Conservation (phyloP, 2,329 filamentous ascomycete species). For the Teratosphaeria pseudoeucalypti region DNA sequence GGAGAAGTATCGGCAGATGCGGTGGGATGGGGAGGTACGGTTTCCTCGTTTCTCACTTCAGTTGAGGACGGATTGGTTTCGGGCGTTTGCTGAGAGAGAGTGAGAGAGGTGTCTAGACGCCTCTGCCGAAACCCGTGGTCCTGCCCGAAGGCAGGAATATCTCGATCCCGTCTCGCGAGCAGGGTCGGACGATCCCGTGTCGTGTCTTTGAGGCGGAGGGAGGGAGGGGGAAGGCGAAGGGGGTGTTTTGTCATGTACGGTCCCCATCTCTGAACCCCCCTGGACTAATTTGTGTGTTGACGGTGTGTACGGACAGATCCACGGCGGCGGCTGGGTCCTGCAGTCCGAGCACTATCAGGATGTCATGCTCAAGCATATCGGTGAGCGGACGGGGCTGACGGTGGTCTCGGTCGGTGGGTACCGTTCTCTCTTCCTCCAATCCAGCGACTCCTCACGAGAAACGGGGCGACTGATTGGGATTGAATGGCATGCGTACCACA, state of each 20-base stretch:
- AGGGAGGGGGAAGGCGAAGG: conserved; percentile 27
- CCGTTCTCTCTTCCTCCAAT: too few relatives aligned
- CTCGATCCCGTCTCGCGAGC: conserved; percentile 43
- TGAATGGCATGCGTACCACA: not conserved
- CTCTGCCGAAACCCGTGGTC: conserved; percentile 33
- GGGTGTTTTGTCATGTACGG: conserved; percentile 33
- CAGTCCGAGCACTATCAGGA: conserved; percentile 36
- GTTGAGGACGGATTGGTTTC: not conserved
- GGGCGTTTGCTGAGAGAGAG: not conserved
- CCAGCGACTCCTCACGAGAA: too few relatives aligned
- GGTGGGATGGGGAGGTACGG: conserved; percentile 37
- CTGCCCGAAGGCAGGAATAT: conserved; percentile 39
- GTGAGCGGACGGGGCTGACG: conserved; percentile 38
- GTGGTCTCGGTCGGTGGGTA: conserved; percentile 37
- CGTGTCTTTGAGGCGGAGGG: conserved; percentile 42
- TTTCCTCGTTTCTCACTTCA: not conserved
- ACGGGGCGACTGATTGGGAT: too few relatives aligned
- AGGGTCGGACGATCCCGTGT: conserved; percentile 41
- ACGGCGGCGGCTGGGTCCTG: conserved; percentile 41
- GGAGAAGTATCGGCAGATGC: conserved; percentile 44
- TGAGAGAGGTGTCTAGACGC: conserved; percentile 24
- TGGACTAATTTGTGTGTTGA: not conserved
- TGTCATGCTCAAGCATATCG: conserved; percentile 38
- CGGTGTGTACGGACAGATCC: conserved; percentile 28
- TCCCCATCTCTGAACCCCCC: not conserved